Evolutionary conservation across 2,329 filamentous ascomycete genomes (phyloP), one percentile per base, ranked within the genome.

Genomic region (Berkeleyomyces rouxiae): DNA sequence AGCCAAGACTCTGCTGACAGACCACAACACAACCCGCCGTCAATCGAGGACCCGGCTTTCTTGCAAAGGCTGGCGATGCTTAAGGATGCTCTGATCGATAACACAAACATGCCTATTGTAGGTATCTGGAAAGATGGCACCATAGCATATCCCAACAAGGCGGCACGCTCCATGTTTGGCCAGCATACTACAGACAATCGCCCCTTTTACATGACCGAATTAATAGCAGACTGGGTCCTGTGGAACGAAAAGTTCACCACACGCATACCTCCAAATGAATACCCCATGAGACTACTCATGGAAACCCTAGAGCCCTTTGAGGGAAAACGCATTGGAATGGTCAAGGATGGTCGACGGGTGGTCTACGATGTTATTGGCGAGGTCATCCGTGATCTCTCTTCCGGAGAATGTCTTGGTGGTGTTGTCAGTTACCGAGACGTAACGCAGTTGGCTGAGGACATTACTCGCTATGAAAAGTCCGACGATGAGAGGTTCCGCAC

Each of bases 51-150:
- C 2, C 83, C 85, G 0, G 86, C 86, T 0, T 76, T 86, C 10
- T 77, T 90, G 33, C 83, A 88, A 68, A 92, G 90, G 70, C 82
- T 88, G 62, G 82, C 81, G 6, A 77, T 84, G 59, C 82, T 92
- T 75, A 91, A 90, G 71, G 87, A 91, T 69, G 86, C 87, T 0
- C 77, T 91, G 23, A 74, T 92, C 5, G 86, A 90, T 69, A 87
- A 83, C 46, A 87, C 88, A 36, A 80, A 83, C 65, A 83, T 88
- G 69, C 87, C 88, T 0, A 85, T 89, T 31, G 75, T 90, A 53
- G 85, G 86, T 33, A 87, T 90, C 83, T 91, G 88, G 88, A 86
- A 85, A 69, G 88, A 92, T 67, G 82, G 86, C 61, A 86, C 82
- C 58, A 83, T 90, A 57, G 84, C 82, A 0, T 83, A 90, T 51